These are phyloP conservation scores for Malus domestica DNA, from an alignment of 306 rosid species.

Conservation along the genomic window DNA sequence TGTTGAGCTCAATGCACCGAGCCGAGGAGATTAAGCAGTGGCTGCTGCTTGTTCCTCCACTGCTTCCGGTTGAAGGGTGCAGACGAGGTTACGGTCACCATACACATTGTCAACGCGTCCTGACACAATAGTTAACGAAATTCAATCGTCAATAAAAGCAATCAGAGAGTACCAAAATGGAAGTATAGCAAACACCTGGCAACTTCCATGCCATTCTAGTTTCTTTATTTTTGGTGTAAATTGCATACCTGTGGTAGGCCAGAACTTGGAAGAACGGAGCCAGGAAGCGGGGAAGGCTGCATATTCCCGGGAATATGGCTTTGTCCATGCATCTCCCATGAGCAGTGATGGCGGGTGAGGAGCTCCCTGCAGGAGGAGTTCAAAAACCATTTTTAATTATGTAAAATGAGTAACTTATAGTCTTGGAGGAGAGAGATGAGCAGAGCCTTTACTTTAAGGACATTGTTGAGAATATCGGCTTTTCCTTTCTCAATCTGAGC, in stretches of 20 bases:
- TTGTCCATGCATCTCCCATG: conserved; percentile 94
- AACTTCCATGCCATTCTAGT: not conserved
- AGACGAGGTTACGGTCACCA: conserved; percentile 96
- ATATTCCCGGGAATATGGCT: conserved; percentile 89
- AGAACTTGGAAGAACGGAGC: conserved; percentile 86
- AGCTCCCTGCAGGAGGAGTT: conserved; percentile 55
- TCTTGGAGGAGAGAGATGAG: not conserved
- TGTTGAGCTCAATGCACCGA: not conserved
- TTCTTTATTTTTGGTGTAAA: not conserved
- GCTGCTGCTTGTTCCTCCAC: conserved; percentile 95
- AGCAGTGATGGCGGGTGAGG: conserved; percentile 98
- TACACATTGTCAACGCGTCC: conserved; percentile 86
- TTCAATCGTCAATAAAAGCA: not conserved
- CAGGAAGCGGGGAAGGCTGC: conserved; percentile 96
- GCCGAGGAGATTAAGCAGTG: conserved; percentile 43
- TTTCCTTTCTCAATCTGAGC: conserved; percentile 87
- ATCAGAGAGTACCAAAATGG: not conserved
- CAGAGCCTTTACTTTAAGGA: conserved; percentile 62
- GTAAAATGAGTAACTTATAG: not conserved
- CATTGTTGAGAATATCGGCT: conserved; percentile 75
- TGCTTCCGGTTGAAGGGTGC: conserved; percentile 81
- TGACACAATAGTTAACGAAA: conserved; percentile 18
- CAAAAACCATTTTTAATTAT: not conserved
- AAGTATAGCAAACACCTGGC: not conserved
- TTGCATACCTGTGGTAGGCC: conserved; percentile 80